Base-by-base conservation (phyloP, 768 basidiomycete species). In the Boletus rubroflammeus region DNA sequence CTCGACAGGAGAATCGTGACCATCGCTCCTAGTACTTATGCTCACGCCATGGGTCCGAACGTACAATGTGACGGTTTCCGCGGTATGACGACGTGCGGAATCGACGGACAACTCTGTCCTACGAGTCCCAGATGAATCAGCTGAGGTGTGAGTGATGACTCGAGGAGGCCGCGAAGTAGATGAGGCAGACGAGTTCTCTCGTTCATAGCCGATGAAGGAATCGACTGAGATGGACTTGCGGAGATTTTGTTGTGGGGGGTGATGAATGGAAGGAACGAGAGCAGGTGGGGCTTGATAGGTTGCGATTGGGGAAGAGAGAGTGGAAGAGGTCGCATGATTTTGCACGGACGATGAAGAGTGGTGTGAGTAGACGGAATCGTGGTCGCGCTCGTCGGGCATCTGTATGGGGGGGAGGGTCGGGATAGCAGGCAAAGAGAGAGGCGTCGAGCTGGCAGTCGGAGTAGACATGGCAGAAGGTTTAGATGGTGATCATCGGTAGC, bases 141-240 rank as follows among this genome's bases (percentile, higher is more conserved):
- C 51, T n/a, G 72, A 58, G 19, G 74, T 58, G 42, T 71, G 70
- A 26, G 73, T 67, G 53, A 69, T 67, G 56, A 65, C 72, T 62
- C 77, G 70, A 63, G 70, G 72, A 17, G 74, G 70, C 3, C 76
- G 73, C 39, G 75, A 67, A 38, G 64, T 62, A 21, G 69, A 60
- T 15, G 64, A 19, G 50, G 66, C 55, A 9, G 70, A 59, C 28
- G 69, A 54, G 46, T 67, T 67, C 40, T 76, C 74, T 59, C 72
- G 73, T 60, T 71, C 70, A 63, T 75, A 74, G 34, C 73, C 74
- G 46, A 81, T 78, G 67, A 90, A 85, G 10, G 89, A 90, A 69
- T 90, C 89, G 55, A 84, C 87, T 21, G 89, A 90, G 55, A 86
- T 71, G 28, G 88, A 86, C 73, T 90, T 90, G 62, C 86, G 80